Evolutionary conservation across 768 basidiomycete species (phyloP), one percentile per base, ranked within the genome.

Genomic region (Dentipellis sp.): DNA sequence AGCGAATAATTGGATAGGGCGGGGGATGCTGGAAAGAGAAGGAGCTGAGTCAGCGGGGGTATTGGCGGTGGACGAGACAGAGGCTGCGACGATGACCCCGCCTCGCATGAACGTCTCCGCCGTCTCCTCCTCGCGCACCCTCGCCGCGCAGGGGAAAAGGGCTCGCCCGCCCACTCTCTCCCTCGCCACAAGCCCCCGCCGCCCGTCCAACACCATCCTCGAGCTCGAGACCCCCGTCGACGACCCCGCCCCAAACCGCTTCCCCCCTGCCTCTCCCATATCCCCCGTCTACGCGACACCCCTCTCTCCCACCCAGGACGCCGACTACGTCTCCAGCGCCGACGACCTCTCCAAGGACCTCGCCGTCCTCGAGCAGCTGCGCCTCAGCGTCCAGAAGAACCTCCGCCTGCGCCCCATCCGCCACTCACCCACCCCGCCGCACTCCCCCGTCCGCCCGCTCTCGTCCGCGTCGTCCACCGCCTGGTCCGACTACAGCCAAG

Each of bases 371-470:
- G 84, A 87, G 56, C 71, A 78, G 62, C 76, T 92, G 8, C 79
- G 90, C 36, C 76, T 78, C 61, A 87, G 74, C 62, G 86, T 92
- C 2, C 81, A 84, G 69, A 77, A 82, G 69, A 92, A 92, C 62
- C 78, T 92, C 38, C 83, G 81, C 56, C 75, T 92, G 37, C 79
- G 90, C 19, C 90, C 91, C 29, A 85, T 92, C 56, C 79, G 81
- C 51, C 84, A 84, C 21, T 59, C 54, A 23, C 66, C 54, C n/a
- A 59, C 50, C 10, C 63, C 58, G n/a, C 61, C 58, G 14, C 62
- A 61, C 37, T 58, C 62, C 16, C 63, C 63, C 22, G 62, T 59
- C 17, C 64, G 59, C 14, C 64, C 65, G 0, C 62, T 67, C 29
- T 61, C 67, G 8, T 63, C 61, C 8, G 58, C 61, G 10, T 52